Base-by-base conservation (phyloP, 352 stramenopile genomes). In the Pythium graminicola region DNA sequence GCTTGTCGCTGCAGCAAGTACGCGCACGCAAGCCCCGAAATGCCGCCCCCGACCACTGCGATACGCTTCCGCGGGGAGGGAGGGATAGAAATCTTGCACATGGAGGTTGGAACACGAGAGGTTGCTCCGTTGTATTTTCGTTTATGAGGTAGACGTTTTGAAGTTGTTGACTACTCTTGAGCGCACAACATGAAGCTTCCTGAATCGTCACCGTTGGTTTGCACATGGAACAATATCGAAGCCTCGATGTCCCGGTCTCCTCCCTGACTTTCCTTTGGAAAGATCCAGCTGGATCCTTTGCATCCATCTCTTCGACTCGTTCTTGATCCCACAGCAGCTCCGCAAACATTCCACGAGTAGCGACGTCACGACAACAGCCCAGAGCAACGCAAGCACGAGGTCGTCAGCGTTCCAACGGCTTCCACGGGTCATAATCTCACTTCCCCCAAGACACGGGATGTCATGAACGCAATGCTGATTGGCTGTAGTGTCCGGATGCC, bases 21-120 rank as follows among this genome's bases (percentile, higher is more conserved):
- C 28, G 63, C 55, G 19, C 47, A 46, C n/a, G 63, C 58, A 38
- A 70, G 59, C 6, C 63, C 63, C n/a, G 63, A 67, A 46, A 70
- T 70, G 54, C 63, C 63, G 47, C 63, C 57, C 40, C 63, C 57
- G 14, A 70, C 48, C 17, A 70, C 54, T 8, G 63, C 63, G 58
- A 70, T 67, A 35, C 57, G 62, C 55, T 69, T 69, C 38, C 50
- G 44, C 43, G 43, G n/a, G 16, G 43, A 36, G 8, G 26, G 43
- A n/a, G 46, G 23, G 7, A 20, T 17, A 2, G 17, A 51, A 27
- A 55, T 17, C 33, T 50, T 31, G 54, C 54, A 57, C 54, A 62
- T 56, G 35, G 45, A 11, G 8, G 13, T 8, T 0, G 17, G 17
- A 19, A 16, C 13, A 19, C 9, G 22, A 11, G 40, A 11, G 17